Evolutionary conservation across 176 grass and related monocot species (phyloP).

Genomic region (Stipa capillata): DNA sequence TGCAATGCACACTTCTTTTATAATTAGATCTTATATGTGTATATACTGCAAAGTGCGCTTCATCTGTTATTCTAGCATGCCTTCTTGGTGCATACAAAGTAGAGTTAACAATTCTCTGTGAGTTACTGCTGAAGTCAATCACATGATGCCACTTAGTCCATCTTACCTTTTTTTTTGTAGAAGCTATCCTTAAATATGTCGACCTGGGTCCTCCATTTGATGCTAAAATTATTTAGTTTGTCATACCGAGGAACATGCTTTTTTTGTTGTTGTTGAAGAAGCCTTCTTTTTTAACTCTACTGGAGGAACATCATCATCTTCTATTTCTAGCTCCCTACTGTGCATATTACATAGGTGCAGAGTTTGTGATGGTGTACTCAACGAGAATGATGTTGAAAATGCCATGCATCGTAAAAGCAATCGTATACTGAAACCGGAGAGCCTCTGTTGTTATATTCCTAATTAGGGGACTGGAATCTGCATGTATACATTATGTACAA

Average conservation of each 20-base stretch:
- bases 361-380: background rate
- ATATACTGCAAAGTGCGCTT: background rate
- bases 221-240: background rate
- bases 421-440: background rate
- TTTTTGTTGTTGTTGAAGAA: background rate
- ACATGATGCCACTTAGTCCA: background rate
- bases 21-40: background rate
- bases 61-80: background rate
- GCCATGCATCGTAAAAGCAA: background rate
- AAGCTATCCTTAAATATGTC: background rate
- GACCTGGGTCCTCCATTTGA: background rate
- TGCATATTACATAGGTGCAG: background rate
- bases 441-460: background rate
- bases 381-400: background rate
- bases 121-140: background rate
- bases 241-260: background rate
- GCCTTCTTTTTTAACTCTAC: background rate
- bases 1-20: slow-evolving; percentile 1
- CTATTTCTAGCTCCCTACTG: background rate
- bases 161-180: background rate
- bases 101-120: background rate
- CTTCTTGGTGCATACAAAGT: background rate
- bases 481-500: background rate
- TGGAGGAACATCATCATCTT: background rate
- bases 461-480: slow-evolving; percentile 3